Conservation (phyloP, 2,329 filamentous ascomycete genomes). For the Cytospora mali region DNA sequence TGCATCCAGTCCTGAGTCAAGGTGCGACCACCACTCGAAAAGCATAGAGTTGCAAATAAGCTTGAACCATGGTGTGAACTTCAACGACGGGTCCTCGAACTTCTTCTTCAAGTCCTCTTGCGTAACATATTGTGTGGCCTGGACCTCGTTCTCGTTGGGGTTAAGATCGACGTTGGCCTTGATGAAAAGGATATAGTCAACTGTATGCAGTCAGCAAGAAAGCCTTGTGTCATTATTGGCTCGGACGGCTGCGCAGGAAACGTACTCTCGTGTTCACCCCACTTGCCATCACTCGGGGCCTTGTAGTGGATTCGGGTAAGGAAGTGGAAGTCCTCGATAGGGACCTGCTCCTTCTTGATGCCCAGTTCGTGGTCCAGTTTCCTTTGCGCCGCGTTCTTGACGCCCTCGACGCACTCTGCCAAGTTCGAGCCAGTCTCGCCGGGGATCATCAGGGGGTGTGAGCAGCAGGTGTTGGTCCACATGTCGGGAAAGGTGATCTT, state of each 20-base stretch:
- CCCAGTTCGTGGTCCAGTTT: slow-evolving; percentile 95
- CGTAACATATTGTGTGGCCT: slow-evolving; percentile 81
- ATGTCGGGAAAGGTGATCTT: slow-evolving; percentile 99
- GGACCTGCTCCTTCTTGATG: slow-evolving; percentile 86
- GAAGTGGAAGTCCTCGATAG: slow-evolving; percentile 88
- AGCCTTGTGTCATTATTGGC: background rate
- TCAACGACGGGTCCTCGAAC: slow-evolving; percentile 78
- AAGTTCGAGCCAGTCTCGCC: slow-evolving; percentile 87
- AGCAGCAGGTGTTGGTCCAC: slow-evolving; percentile 99
- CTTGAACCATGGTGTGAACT: slow-evolving; percentile 99
- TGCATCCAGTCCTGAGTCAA: slow-evolving; percentile 79
- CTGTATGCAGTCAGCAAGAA: slow-evolving; percentile 45
- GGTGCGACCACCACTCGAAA: slow-evolving; percentile 94
- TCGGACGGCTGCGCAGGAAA: slow-evolving; percentile 28
- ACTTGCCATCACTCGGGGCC: slow-evolving; percentile 94
- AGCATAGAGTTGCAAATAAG: slow-evolving; percentile 97
- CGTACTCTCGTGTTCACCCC: slow-evolving; percentile 98
- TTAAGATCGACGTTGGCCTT: slow-evolving; percentile 86
- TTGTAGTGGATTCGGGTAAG: slow-evolving; percentile 98
- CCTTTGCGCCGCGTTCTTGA: slow-evolving; percentile 87
- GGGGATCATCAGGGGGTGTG: slow-evolving; percentile 88
- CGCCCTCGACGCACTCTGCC: slow-evolving; percentile 77
- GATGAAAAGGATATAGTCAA: slow-evolving; percentile 99
- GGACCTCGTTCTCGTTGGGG: slow-evolving; percentile 85
- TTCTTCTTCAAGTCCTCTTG: slow-evolving; percentile 80